These are phyloP conservation scores for Silene uniflora DNA, from an alignment of 148 eudicot genomes.

Conservation along the genomic window DNA sequence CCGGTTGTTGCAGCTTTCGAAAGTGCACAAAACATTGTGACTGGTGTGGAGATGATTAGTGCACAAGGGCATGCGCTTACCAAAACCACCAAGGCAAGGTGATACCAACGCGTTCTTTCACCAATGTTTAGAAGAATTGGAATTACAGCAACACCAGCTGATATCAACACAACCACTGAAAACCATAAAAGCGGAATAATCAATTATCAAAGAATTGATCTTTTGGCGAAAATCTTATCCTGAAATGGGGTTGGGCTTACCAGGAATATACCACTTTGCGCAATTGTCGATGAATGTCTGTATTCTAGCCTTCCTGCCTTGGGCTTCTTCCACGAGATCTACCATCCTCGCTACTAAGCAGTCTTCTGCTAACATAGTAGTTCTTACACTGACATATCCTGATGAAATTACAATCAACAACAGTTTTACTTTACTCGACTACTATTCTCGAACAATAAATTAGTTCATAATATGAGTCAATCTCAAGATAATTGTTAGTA, in stretches of 20 bases:
- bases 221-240: background rate
- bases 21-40: constrained; percentile 40
- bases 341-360: constrained; percentile 45
- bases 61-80: constrained; percentile 51
- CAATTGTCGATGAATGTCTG: constrained; percentile 38
- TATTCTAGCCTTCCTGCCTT: constrained; percentile 35
- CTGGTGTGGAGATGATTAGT: constrained; percentile 42
- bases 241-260: constrained; percentile 21
- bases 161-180: constrained; percentile 38
- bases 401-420: background rate
- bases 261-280: constrained; percentile 40
- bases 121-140: constrained; percentile 23
- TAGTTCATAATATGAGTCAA: too few species aligned
- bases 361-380: constrained; percentile 30
- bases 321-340: constrained; percentile 42
- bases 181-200: background rate
- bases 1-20: constrained; percentile 41
- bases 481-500: too few species aligned
- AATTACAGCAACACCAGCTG: constrained; percentile 33
- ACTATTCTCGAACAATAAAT: too few species aligned
- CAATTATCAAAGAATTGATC: background rate
- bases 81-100: constrained; percentile 40
- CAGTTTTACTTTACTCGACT: too few species aligned
- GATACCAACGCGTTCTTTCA: constrained; percentile 32
- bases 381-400: constrained; percentile 35